Evolutionary conservation across 2,329 filamentous ascomycete genomes (phyloP), one percentile per base, ranked within the genome.

Genomic region (Fusarium equiseti): DNA sequence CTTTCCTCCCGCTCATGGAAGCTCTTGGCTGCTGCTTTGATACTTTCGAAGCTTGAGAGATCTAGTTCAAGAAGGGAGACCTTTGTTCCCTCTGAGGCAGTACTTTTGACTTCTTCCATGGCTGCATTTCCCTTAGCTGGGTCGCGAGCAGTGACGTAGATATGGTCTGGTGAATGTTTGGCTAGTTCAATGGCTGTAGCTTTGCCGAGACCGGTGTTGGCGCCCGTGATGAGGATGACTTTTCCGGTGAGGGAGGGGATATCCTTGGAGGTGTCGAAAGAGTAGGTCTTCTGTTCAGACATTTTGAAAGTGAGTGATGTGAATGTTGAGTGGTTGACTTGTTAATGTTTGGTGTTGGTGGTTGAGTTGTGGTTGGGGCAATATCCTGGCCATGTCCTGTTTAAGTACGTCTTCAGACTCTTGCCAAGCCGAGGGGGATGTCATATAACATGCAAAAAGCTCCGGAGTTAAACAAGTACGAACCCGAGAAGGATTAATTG

Each of bases 201-300:
- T 9, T 65, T 65, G 1, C 62, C 62, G 0, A 65, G 60, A 0
- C 62, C 62, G 0, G 60, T 65, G 11, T 65, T 65, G 16, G 62
- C 60, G 0, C 62, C 62, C 0, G 62, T 65, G 8, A 65, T 65
- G 2, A 59, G 5, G 1, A 65, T 51, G 1, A 59, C 13, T 7
- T 46, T 46, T 1, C 27, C 40, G 1, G 18, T 0, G 1, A 65
- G 60, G 0, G 51, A 46, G 2, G 51, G 22, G 1, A 65, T 59
- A 0, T 65, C 50, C 12, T n/a, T 31, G 1, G 50, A 3, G 0
- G 60, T 22, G 0, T 42, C 0, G 0, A 59, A 65, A 3, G 45
- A 1, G 3, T 59, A 59, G 0, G 22, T 20, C 2, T 5, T 42
- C 0, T 11, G 0, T 1, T 26, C 6, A 4, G 45, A 24, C 62